Conservation (phyloP, 179 eudicot species). For the Spergularia azorica region DNA sequence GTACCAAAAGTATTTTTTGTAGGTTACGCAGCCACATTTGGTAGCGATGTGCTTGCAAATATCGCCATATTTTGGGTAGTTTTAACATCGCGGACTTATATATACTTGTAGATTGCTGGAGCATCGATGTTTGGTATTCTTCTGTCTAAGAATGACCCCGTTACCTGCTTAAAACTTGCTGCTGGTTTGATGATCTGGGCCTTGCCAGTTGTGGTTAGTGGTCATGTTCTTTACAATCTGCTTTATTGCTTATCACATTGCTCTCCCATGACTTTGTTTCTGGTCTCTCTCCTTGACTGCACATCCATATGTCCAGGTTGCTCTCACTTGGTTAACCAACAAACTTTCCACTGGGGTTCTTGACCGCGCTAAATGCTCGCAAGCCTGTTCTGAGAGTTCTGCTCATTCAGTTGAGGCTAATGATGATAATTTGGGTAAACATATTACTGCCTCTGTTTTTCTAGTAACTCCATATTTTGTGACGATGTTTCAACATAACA, state of each 20-base stretch:
- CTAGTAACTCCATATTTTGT: not conserved
- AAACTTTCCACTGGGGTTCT: conserved; percentile 87
- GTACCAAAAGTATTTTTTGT: not conserved
- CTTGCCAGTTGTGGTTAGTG: conserved; percentile 69
- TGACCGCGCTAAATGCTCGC: conserved; percentile 72
- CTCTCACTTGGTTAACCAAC: conserved; percentile 80
- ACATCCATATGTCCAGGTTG: conserved; percentile 43
- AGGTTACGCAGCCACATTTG: not conserved
- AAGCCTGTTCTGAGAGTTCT: conserved; percentile 45
- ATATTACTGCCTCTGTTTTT: not conserved
- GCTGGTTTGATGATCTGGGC: conserved; percentile 81
- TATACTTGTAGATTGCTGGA: conserved; percentile 73
- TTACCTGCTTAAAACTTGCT: conserved; percentile 82
- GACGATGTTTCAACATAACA: not conserved
- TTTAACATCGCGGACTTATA: conserved; percentile 13
- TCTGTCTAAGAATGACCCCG: conserved; percentile 81
- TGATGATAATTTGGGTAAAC: conserved; percentile 56
- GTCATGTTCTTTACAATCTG: conserved; percentile 19
- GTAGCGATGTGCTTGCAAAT: not conserved
- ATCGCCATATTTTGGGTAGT: not conserved
- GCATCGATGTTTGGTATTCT: conserved; percentile 86
- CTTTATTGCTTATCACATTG: not conserved
- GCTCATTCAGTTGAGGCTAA: conserved; percentile 28
- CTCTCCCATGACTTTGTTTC: not conserved
- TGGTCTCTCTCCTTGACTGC: not conserved